Evolutionary conservation across 495 filamentous ascomycete species (phyloP).

Genomic region (Antarctomyces pellizariae): DNA sequence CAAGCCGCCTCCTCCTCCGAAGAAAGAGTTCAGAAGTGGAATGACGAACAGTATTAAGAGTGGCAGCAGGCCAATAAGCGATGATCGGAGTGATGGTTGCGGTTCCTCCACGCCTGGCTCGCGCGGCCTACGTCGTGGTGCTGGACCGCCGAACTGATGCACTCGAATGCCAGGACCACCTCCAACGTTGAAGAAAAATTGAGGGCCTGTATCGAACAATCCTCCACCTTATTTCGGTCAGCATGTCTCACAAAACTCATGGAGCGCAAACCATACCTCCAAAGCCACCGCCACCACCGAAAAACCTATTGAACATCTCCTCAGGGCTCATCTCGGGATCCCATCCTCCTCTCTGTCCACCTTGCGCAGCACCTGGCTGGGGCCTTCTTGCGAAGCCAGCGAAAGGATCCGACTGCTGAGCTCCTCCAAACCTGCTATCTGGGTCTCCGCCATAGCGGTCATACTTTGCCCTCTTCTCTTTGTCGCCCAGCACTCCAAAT

Average conservation of each 20-base stretch:
- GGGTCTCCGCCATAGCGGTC: slow-evolving; percentile 82
- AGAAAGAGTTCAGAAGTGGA: slow-evolving; percentile 61
- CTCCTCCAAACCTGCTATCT: slow-evolving; percentile 55
- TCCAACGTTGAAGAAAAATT: slow-evolving; percentile 81
- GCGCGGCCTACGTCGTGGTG: slow-evolving; percentile 44
- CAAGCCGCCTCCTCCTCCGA: slow-evolving; percentile 31
- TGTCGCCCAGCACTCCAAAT: slow-evolving; percentile 80
- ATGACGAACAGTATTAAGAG: slow-evolving; percentile 75
- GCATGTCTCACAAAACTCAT: slow-evolving; percentile 4
- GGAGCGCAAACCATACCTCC: slow-evolving; percentile 14
- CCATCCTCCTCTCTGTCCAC: slow-evolving; percentile 26
- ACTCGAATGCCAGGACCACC: slow-evolving; percentile 64
- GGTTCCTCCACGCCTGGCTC: slow-evolving; percentile 33
- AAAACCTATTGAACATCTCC: slow-evolving; percentile 90
- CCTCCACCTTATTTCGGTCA: slow-evolving; percentile 17
- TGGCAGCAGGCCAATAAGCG: slow-evolving; percentile 45
- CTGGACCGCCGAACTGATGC: slow-evolving; percentile 59
- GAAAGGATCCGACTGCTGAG: slow-evolving; percentile 39
- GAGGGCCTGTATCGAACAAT: slow-evolving; percentile 47
- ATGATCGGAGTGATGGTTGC: slow-evolving; percentile 26
- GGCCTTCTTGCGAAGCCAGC: slow-evolving; percentile 36
- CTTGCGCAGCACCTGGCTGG: slow-evolving; percentile 21
- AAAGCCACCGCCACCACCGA: slow-evolving; percentile 47
- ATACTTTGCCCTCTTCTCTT: slow-evolving; percentile 71
- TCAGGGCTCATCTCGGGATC: slow-evolving; percentile 90